These are phyloP conservation scores for Lonicera japonica DNA, from an alignment of 129 eudicot species.

Conservation along the genomic window DNA sequence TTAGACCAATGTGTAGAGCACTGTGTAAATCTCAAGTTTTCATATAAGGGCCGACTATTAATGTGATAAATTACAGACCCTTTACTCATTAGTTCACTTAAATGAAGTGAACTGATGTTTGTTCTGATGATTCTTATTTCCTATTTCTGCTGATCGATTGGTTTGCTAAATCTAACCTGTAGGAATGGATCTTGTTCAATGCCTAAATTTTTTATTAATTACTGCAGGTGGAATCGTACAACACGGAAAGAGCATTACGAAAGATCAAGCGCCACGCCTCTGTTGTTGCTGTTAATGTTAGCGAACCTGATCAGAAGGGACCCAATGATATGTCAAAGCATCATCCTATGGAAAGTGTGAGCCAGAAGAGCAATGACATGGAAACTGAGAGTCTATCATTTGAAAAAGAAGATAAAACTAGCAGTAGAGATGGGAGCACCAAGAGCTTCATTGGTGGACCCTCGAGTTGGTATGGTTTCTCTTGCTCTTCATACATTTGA, in stretches of 20 bases:
- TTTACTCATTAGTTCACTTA: background rate
- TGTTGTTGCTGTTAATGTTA: conserved; percentile 21
- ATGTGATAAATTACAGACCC: background rate
- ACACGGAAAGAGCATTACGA: conserved; percentile 49
- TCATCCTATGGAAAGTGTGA: conserved; percentile 25
- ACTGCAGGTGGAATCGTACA: conserved; percentile 68
- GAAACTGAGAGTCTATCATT: conserved; percentile 30
- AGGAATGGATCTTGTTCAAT: background rate
- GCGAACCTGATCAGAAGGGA: conserved; percentile 24
- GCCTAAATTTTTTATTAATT: background rate
- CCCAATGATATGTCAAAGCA: conserved; percentile 20
- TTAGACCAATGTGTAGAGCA: too few relatives aligned
- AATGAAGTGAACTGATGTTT: background rate
- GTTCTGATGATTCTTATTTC: too few relatives aligned
- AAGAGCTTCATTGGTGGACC: conserved; percentile 44
- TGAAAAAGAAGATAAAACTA: conserved; percentile 23
- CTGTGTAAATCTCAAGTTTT: too few relatives aligned
- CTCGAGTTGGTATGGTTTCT: conserved; percentile 51
- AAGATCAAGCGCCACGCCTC: conserved; percentile 66
- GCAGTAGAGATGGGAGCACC: conserved; percentile 17
- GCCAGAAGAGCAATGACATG: conserved; percentile 27
- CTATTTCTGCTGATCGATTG: background rate
- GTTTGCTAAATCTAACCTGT: background rate
- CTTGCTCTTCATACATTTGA: background rate
- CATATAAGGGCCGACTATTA: background rate